A percentile compares a stretch with the other conserved stretches of the same genome.
phyloP scores from a whole-genome alignment of 352 stramenopile genomes.

The Pythium rhizo-oryzae region DNA sequence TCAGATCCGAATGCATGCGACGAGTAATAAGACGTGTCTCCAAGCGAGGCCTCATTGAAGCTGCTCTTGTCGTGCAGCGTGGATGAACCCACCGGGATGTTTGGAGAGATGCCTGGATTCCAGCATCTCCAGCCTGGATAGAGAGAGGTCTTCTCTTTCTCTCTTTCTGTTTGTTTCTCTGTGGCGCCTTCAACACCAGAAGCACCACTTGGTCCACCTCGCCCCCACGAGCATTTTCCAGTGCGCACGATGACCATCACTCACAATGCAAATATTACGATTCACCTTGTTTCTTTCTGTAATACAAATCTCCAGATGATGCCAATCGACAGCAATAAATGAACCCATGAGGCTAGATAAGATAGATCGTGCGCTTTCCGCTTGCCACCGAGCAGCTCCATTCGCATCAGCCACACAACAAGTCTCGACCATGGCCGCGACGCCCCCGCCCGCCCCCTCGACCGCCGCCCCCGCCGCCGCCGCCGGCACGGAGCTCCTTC shows the following conservation, averaged over 20 bases:
- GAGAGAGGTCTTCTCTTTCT: too few species aligned
- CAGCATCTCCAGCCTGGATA: too few species aligned
- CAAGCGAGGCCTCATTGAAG: not conserved
- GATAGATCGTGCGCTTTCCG: not conserved
- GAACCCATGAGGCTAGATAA: conserved; percentile 4
- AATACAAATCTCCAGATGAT: not conserved
- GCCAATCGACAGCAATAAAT: too few species aligned
- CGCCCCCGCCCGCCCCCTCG: conserved; percentile 45
- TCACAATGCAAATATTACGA: not conserved
- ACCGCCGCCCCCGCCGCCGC: conserved; percentile 15
- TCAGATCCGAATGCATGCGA: too few species aligned
- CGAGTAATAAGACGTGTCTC: too few species aligned
- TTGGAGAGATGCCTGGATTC: too few species aligned
- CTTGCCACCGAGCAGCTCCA: conserved; percentile 19
- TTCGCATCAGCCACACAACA: conserved; percentile 10
- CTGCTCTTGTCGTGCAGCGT: too few species aligned
- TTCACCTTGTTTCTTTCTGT: not conserved
- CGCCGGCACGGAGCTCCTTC: conserved; percentile 35
- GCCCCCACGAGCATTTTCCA: conserved; percentile 23
- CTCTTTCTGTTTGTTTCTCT: too few species aligned
- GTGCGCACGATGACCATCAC: conserved; percentile 1
- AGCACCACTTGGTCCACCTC: not conserved
- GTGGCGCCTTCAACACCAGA: too few species aligned
- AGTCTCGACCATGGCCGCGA: conserved; percentile 27
- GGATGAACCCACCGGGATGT: too few species aligned